phyloP scores from a whole-genome alignment of 257 asterid genomes.

The Ballota nigra region DNA sequence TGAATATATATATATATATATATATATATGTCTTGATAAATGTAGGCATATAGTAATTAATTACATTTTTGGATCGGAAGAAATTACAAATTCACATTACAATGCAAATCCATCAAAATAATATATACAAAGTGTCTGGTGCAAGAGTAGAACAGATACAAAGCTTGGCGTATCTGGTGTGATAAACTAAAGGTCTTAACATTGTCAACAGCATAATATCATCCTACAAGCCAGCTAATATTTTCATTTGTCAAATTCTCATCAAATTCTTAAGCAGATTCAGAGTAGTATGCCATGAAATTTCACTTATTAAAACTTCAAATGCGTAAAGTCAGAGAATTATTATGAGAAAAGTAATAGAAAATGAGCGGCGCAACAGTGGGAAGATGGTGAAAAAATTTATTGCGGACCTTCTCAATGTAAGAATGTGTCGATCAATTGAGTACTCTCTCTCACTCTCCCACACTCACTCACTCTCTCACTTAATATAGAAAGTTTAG shows the following conservation, averaged over 20 bases:
- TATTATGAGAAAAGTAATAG: slow-evolving; percentile 30
- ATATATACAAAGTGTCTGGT: not conserved
- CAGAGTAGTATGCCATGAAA: slow-evolving; percentile 9
- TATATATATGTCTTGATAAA: slow-evolving; percentile 71
- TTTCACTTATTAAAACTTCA: not conserved
- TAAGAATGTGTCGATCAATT: slow-evolving; percentile 17
- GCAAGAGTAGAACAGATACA: too few relatives aligned
- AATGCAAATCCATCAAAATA: not conserved
- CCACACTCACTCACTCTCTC: not conserved
- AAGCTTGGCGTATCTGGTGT: too few relatives aligned
- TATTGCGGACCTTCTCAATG: slow-evolving; percentile 23
- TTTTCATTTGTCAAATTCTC: too few relatives aligned
- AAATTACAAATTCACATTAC: too few relatives aligned
- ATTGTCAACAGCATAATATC: too few relatives aligned
- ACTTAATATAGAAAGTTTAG: too few relatives aligned
- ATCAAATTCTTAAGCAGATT: slow-evolving; percentile 22
- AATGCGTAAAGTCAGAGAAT: slow-evolving; percentile 14
- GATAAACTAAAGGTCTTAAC: too few relatives aligned
- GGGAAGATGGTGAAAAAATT: slow-evolving; percentile 20
- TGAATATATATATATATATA: too few relatives aligned
- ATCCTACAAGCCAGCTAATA: too few relatives aligned
- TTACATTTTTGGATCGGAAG: too few relatives aligned
- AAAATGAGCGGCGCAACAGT: slow-evolving; percentile 26
- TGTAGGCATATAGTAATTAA: slow-evolving; percentile 81
- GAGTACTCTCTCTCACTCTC: not conserved